Base-by-base conservation (phyloP, 2,329 filamentous ascomycete genomes). In the Taxawa tesnikishii region DNA sequence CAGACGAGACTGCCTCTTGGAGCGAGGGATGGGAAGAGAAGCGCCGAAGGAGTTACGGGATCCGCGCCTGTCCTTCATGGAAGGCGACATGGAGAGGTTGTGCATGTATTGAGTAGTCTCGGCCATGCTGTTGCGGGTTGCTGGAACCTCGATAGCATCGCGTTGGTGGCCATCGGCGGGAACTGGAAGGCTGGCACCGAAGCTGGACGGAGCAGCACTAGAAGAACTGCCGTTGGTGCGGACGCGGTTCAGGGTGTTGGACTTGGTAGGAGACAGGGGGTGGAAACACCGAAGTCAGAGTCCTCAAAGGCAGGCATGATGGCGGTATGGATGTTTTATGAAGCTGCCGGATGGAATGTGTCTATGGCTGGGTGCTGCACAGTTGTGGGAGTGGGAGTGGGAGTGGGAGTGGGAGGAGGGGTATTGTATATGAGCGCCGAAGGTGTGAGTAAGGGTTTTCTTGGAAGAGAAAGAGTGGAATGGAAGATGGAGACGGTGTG, bases 1-100 rank as follows among this genome's bases (percentile, higher is more conserved):
- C 30, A 82, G 65, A 26, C 78, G 68, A 4, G 77, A 81, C 46
- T 73, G 69, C 44, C 78, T 70, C 56, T 80, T 79, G 28, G 75
- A 73, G 43, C 74, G 65, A 29, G 79, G 79, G 44, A 84, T 84
- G 32, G 79, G 79, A 11, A 84, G 68, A 13, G 77, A 70, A 29
- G 75, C 67, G 40, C 79, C 79, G 50, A 83, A 83, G 12, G 78
- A 83, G 68, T 83, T 84, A 41, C 79, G 72, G 13, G 79, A 83
- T 28, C 70, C 67, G 43, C 79, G 62, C 39, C 79, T 66, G 43
- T 79, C 73, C 54, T 66, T 74, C 63, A 73, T 73, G 6, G 77
- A 83, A 11, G 77, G 78, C 10, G 69, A 63, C 28, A 76, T 59
- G 47, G 74, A 80, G 47, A 84, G 63, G 47, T 71, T 75, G 66